Evolutionary conservation across 2,329 filamentous ascomycete species (phyloP), one percentile per base, ranked within the genome.

Genomic region (Cercospora zeina): DNA sequence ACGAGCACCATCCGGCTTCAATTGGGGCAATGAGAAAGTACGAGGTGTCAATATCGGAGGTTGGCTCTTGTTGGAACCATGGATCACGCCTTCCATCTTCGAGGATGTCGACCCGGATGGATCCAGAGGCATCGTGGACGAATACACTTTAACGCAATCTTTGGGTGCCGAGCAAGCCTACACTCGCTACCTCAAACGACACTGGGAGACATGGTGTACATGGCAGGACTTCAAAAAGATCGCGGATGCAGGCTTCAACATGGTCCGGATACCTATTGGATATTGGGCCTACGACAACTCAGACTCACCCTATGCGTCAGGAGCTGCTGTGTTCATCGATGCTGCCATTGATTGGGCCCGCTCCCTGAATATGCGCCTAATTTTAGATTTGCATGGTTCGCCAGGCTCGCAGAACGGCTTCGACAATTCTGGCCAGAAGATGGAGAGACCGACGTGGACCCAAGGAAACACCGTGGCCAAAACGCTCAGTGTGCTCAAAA

Each of bases 21-120:
- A 73, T 19, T 85, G 80, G 77, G 80, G 80, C n/a, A 69, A 71
- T 11, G 76, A 79, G 34, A 81, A 79, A 65, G 78, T 85, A n/a
- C 74, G 76, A 39, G 80, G 80, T 36, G 76, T 82, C n/a, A 82
- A 81, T 56, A 75, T 82, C 63, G 80, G 80, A 30, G 80, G 80
- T 39, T 82, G 80, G 80, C 70, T 82, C 16, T 76, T 82, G 9
- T 73, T 82, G 14, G 63, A 70, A 58, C 62, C 71, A 33, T 84
- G 81, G 81, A 86, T 85, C 56, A 85, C 82, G 4, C 83, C 83
- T n/a, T 83, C 81, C 1, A 76, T 85, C 53, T 85, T 85, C 68
- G 72, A 79, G 63, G 50, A 62, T 27, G 71, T 70, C 36, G 56
- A 61, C 30, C 58, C 59, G 45, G 30, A 62, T 39, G 50, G 58